These are phyloP conservation scores for Stentor coeruleus DNA, from an alignment of 73 alveolate genomes.

Conservation along the genomic window DNA sequence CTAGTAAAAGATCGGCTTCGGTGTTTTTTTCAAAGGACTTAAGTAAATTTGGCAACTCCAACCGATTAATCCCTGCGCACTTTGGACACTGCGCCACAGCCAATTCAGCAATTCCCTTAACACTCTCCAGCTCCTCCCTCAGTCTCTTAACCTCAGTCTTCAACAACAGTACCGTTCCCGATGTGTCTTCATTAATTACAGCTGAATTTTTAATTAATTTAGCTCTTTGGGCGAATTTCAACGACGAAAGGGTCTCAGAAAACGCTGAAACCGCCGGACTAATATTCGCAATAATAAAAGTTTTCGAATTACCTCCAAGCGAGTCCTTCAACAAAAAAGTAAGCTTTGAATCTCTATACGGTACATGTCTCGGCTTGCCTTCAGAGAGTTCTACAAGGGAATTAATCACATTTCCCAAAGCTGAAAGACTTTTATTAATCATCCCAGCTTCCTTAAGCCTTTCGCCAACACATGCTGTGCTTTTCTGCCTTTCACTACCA, in stretches of 20 bases:
- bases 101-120: neutral
- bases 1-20: slow-evolving; percentile 11
- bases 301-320: slow-evolving; percentile 74
- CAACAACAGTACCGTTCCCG: slow-evolving; percentile 49
- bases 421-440: slow-evolving; percentile 56
- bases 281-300: slow-evolving; percentile 66
- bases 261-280: slow-evolving; percentile 52
- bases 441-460: slow-evolving; percentile 89
- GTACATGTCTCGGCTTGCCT: slow-evolving; percentile 52
- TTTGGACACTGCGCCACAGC: slow-evolving; percentile 22
- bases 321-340: slow-evolving; percentile 71
- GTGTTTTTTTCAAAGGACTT: slow-evolving; percentile 12
- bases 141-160: slow-evolving; percentile 60
- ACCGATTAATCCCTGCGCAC: neutral
- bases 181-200: slow-evolving; percentile 51
- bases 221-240: slow-evolving; percentile 76
- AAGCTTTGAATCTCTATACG: slow-evolving; percentile 69
- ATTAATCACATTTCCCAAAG: slow-evolving; percentile 60
- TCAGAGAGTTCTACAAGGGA: slow-evolving; percentile 59
- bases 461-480: slow-evolving; percentile 76
- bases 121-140: slow-evolving; percentile 42
- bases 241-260: slow-evolving; percentile 65
- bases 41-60: neutral
- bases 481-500: slow-evolving; percentile 77
- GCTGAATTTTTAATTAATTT: slow-evolving; percentile 70